These are phyloP conservation scores for Erodium moschatum DNA, from an alignment of 441 rosid species.

Conservation along the genomic window DNA sequence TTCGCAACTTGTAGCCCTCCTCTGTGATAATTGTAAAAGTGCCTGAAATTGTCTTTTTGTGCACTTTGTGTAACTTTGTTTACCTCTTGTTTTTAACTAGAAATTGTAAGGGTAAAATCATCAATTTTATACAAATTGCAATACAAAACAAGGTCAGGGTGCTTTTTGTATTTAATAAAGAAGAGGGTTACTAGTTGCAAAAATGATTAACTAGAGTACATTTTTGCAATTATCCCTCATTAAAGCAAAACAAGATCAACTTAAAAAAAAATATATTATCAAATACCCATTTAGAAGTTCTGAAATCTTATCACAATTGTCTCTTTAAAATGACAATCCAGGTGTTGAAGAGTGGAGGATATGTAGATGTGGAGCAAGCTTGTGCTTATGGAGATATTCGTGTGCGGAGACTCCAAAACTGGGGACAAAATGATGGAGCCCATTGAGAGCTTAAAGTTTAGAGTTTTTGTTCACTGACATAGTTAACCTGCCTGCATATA, in stretches of 20 bases:
- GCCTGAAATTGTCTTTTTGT: too few relatives aligned
- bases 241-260: background rate
- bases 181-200: too few relatives aligned
- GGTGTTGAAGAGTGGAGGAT: constrained; percentile 61
- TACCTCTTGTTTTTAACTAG: too few relatives aligned
- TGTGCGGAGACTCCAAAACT: constrained; percentile 29
- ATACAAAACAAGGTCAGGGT: too few relatives aligned
- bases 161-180: too few relatives aligned
- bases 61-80: too few relatives aligned
- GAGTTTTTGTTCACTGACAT: background rate
- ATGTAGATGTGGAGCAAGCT: constrained; percentile 52
- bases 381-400: constrained; percentile 44
- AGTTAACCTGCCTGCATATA: background rate
- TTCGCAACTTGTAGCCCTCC: too few relatives aligned
- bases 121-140: too few relatives aligned
- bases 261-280: background rate
- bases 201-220: too few relatives aligned
- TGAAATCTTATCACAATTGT: background rate
- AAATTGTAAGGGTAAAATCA: too few relatives aligned
- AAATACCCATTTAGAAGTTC: background rate
- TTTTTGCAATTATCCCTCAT: too few relatives aligned
- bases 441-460: background rate
- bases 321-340: constrained; percentile 25
- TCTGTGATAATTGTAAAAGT: too few relatives aligned
- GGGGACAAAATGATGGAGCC: constrained; percentile 23